Conservation (phyloP, 257 asterid genomes). For the Solanum sitiens region DNA sequence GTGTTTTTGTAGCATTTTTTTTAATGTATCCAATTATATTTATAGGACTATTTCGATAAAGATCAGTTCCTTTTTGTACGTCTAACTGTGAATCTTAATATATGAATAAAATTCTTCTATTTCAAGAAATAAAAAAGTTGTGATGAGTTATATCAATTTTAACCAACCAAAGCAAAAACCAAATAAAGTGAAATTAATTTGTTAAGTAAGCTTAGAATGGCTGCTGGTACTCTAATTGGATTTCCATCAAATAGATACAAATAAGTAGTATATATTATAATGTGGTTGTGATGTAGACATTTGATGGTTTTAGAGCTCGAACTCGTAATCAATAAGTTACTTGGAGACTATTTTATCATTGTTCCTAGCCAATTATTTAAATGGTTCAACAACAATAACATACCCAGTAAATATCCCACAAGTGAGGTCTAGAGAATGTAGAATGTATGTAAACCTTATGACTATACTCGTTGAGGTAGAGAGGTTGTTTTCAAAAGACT, state of each 20-base stretch:
- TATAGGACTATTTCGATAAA: background rate
- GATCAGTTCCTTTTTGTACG: background rate
- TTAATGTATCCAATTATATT: too few relatives aligned
- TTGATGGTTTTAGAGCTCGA: background rate
- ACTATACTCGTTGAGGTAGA: background rate
- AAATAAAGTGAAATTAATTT: background rate
- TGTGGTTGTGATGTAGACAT: background rate
- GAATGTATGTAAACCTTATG: background rate
- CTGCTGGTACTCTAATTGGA: background rate
- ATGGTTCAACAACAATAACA: background rate
- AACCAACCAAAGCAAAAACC: background rate
- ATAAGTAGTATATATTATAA: background rate
- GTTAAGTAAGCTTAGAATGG: background rate
- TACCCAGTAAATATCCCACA: too few relatives aligned
- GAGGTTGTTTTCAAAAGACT: too few relatives aligned
- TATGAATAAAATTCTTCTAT: too few relatives aligned
- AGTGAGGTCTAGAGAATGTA: too few relatives aligned
- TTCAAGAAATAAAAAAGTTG: background rate
- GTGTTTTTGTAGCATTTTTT: background rate
- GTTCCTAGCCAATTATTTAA: background rate
- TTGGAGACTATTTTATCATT: background rate
- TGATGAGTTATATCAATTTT: background rate
- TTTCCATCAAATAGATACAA: background rate
- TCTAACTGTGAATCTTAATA: background rate
- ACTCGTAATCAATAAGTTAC: background rate